Conservation (phyloP, 352 stramenopile species). For the Pythium apleroticum region DNA sequence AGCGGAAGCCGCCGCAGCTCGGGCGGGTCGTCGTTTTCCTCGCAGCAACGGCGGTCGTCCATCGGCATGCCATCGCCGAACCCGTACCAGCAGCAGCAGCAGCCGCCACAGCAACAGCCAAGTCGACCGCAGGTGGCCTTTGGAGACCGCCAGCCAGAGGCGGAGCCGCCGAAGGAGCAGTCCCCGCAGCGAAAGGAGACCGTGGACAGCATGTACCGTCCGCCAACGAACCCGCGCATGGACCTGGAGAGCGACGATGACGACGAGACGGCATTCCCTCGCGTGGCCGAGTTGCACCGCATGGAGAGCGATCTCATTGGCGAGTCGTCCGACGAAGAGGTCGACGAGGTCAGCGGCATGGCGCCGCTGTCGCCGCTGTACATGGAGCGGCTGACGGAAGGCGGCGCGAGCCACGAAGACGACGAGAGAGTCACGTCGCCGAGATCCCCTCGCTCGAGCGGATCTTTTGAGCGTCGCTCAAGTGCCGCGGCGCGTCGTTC, state of each 20-base stretch:
- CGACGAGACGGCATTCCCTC: constrained; percentile 25
- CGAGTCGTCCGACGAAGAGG: constrained; percentile 28
- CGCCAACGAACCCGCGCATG: constrained; percentile 23
- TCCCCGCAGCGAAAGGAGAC: constrained; percentile 19
- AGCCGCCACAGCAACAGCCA: constrained; percentile 5
- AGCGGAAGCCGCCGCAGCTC: constrained; percentile 11
- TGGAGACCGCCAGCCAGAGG: constrained; percentile 21
- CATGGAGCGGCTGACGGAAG: constrained; percentile 23
- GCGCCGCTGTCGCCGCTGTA: constrained; percentile 15
- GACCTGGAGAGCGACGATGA: constrained; percentile 31
- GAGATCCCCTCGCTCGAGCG: neutral
- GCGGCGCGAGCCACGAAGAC: constrained; percentile 3
- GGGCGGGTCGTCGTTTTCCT: constrained; percentile 4
- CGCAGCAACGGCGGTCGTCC: constrained; percentile 15
- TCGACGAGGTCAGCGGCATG: neutral
- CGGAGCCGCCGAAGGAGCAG: constrained; percentile 24
- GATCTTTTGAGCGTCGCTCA: neutral
- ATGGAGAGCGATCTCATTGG: constrained; percentile 31
- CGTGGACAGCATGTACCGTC: constrained; percentile 18
- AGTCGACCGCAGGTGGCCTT: neutral
- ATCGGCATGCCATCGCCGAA: constrained; percentile 2
- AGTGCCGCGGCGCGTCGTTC: neutral
- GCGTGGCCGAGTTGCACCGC: constrained; percentile 29
- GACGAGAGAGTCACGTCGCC: neutral
- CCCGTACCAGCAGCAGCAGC: neutral